A percentile compares a stretch with the other conserved stretches of the same genome.
Evolutionary conservation across 176 grass and related monocot species (phyloP).

Genomic region (Lolium multiflorum): DNA sequence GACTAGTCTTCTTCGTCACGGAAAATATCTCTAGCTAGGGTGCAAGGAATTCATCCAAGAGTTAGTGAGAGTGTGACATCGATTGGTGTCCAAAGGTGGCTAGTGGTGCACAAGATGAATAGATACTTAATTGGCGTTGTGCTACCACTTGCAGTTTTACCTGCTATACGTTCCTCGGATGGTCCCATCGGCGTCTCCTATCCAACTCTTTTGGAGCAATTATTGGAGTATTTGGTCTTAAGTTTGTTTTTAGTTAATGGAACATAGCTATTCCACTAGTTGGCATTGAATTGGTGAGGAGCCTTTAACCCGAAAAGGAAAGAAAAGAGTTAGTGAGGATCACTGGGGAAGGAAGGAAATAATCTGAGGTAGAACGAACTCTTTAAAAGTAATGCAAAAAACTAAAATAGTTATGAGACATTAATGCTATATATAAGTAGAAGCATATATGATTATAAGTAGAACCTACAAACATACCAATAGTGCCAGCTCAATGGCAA

Average conservation of each 20-base stretch:
- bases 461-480: no score
- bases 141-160: neutral
- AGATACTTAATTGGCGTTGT: neutral
- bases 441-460: no score
- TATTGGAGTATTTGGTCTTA: neutral
- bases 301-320: neutral
- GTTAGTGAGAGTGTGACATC: conserved; percentile 5
- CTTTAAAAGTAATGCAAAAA: no score
- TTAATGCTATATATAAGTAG: no score
- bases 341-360: no score
- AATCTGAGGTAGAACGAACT: no score
- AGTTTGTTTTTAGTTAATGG: neutral
- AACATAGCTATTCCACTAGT: neutral
- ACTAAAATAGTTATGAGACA: no score
- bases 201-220: neutral
- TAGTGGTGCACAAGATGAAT: neutral
- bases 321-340: no score
- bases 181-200: no score
- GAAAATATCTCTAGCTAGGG: conserved; percentile 7
- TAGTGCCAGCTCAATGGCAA: no score
- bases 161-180: neutral
- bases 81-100: neutral
- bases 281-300: neutral
- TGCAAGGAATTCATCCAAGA: neutral
- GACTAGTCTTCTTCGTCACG: neutral